phyloP scores from a whole-genome alignment of 1,139 yeast genomes.

The Taphrina populina region DNA sequence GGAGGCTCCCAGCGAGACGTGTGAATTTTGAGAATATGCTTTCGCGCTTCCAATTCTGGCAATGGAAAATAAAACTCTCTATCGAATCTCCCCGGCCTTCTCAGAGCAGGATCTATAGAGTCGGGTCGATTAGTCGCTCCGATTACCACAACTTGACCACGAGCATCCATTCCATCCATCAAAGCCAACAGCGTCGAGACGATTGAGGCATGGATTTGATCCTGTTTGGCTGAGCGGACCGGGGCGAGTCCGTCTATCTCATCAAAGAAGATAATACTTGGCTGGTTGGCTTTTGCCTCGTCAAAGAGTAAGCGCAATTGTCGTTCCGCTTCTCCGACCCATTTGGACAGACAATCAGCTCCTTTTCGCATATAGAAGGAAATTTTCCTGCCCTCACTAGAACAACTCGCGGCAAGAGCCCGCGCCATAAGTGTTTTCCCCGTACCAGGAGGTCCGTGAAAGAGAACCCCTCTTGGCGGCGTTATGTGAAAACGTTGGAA shows the following conservation, averaged over 20 bases:
- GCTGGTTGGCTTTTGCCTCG: slow-evolving; percentile 94
- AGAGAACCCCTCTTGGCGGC: slow-evolving; percentile 96
- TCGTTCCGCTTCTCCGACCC: slow-evolving; percentile 99
- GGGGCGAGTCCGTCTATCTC: slow-evolving; percentile 99
- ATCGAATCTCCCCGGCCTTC: slow-evolving; percentile 97
- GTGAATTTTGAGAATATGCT: slow-evolving; percentile 75
- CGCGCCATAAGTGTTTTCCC: slow-evolving; percentile 98
- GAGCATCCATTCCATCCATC: slow-evolving; percentile 99
- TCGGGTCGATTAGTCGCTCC: slow-evolving; percentile 99
- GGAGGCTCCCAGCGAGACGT: slow-evolving; percentile 88
- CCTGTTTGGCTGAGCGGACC: slow-evolving; percentile 93
- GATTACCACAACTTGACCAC: slow-evolving; percentile 94
- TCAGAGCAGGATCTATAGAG: slow-evolving; percentile 92
- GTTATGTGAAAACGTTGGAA: slow-evolving; percentile 87
- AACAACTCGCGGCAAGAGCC: slow-evolving; percentile 93
- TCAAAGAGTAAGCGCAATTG: slow-evolving; percentile 86
- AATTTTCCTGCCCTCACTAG: slow-evolving; percentile 74
- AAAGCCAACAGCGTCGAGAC: slow-evolving; percentile 90
- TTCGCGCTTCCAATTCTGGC: slow-evolving; percentile 79
- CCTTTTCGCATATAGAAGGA: slow-evolving; percentile 98
- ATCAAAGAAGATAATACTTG: slow-evolving; percentile 91
- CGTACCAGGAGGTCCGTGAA: slow-evolving; percentile 99
- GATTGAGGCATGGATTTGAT: slow-evolving; percentile 95
- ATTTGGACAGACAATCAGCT: slow-evolving; percentile 92
- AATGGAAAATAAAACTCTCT: slow-evolving; percentile 94